Percentiles rank a stretch among this genome's conserved stretches.
Evolutionary conservation across 129 eudicot species (phyloP).

Genomic region (Centaurea solstitialis): DNA sequence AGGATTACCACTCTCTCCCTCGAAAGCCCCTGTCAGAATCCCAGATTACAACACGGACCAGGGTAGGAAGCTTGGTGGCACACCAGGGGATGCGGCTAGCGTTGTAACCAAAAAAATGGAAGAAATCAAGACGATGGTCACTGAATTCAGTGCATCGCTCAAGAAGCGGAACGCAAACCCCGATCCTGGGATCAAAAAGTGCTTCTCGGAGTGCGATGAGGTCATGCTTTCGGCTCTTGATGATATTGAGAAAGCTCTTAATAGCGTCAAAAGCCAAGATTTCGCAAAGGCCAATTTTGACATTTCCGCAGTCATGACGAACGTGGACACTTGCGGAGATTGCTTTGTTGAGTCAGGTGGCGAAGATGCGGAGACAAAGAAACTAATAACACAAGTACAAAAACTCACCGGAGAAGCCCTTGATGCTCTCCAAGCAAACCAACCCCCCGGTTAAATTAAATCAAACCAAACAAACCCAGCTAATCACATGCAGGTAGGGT

Average conservation of each 20-base stretch:
- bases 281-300: constrained; percentile 40
- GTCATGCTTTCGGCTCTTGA: constrained; percentile 37
- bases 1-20: background rate
- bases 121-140: constrained; percentile 17
- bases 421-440: constrained; percentile 25
- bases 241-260: constrained; percentile 33
- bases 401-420: constrained; percentile 39
- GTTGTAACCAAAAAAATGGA: constrained; percentile 38
- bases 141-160: constrained; percentile 23
- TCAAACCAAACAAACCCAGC: background rate
- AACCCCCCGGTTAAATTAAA: constrained; percentile 12
- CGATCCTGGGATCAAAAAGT: constrained; percentile 1
- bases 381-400: constrained; percentile 30
- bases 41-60: background rate
- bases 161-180: constrained; percentile 38
- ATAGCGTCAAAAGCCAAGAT: constrained; percentile 24
- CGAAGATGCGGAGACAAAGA: constrained; percentile 29
- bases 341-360: constrained; percentile 34
- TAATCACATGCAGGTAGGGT: background rate
- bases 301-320: constrained; percentile 39
- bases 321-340: constrained; percentile 47
- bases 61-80: background rate
- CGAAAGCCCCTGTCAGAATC: too few relatives aligned
- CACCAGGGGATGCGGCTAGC: constrained; percentile 10
- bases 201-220: constrained; percentile 42